Evolutionary conservation across 2,329 filamentous ascomycete genomes (phyloP).

Genomic region (Raffaelea arxii): DNA sequence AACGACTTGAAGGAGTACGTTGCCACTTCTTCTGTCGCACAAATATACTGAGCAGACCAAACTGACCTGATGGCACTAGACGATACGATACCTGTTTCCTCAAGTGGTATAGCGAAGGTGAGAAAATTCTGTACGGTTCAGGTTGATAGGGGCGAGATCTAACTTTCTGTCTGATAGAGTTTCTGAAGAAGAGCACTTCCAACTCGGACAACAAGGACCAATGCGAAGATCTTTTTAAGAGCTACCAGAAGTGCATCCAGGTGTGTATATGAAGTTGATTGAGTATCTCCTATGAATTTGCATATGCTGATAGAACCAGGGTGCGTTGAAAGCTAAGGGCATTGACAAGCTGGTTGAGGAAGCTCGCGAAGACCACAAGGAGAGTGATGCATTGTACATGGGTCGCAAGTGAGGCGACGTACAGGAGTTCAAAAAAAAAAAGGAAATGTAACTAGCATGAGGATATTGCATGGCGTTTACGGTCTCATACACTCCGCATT

Average conservation of each 20-base stretch:
- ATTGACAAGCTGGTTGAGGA: slow-evolving; percentile 92
- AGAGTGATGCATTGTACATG: slow-evolving; percentile 65
- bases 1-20: slow-evolving; percentile 91
- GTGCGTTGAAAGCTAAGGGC: slow-evolving; percentile 75
- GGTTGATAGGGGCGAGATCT: not conserved
- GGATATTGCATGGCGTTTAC: not conserved
- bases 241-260: slow-evolving; percentile 78
- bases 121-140: slow-evolving; percentile 11
- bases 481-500: no score
- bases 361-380: slow-evolving; percentile 77
- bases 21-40: no score
- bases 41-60: not conserved
- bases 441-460: not conserved
- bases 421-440: no score
- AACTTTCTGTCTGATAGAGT: slow-evolving; percentile 52
- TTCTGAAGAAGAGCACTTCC: slow-evolving; percentile 73
- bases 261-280: slow-evolving; percentile 37
- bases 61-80: slow-evolving; percentile 33
- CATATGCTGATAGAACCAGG: no score
- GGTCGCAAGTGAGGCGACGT: slow-evolving; percentile 29
- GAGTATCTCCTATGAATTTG: no score
- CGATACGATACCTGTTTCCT: slow-evolving; percentile 96
- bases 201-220: slow-evolving; percentile 59
- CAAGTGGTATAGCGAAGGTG: slow-evolving; percentile 99
- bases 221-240: slow-evolving; percentile 74